Evolutionary conservation across 495 filamentous ascomycete genomes (phyloP), one percentile per base, ranked within the genome.

Genomic region (Pseudevernia furfuracea): DNA sequence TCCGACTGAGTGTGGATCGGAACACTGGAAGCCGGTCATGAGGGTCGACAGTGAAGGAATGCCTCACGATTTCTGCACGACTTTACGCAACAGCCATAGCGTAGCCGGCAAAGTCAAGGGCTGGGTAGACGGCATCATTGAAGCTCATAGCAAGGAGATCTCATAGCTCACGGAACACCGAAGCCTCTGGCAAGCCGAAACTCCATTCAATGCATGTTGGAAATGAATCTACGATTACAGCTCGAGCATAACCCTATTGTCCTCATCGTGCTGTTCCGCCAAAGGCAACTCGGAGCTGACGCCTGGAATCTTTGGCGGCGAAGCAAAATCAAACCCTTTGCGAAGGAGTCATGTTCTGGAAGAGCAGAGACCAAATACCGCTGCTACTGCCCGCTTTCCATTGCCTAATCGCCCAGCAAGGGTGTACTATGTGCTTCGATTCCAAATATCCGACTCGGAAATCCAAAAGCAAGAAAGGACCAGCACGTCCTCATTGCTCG

Each of bases 51-150:
- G 91, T 66, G 80, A 83, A 32, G 82, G 82, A 0, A 75, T 92
- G 65, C 88, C 87, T 43, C 92, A 96, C 81, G 88, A 81, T 0
- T 96, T 96, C 75, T 92, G 88, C 73, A 81, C 66, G 7, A 68
- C 49, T 28, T 28, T 93, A 59, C 79, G 85, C 1, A 66, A 68
- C 53, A 71, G 69, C 39, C n/a, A 71, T 30, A 62, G 57, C 28
- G 62, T 71, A 38, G 69, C 69, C 9, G 62, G 61, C 4, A 61
- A 65, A 55, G 69, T 69, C n/a, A 64, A 67, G 23, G 14, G 23
- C 49, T 70, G 69, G 69, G 62, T 70, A 38, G 63, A 66, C n/a
- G 63, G 58, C 15, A 70, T 70, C 28, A 67, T 70, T 34, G 28
- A 34, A 19, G 46, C 61, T n/a, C 66, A 70, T 58, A 41, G 53